Conservation (phyloP, 2,329 filamentous ascomycete genomes). For the Cytospora paraplurivora region DNA sequence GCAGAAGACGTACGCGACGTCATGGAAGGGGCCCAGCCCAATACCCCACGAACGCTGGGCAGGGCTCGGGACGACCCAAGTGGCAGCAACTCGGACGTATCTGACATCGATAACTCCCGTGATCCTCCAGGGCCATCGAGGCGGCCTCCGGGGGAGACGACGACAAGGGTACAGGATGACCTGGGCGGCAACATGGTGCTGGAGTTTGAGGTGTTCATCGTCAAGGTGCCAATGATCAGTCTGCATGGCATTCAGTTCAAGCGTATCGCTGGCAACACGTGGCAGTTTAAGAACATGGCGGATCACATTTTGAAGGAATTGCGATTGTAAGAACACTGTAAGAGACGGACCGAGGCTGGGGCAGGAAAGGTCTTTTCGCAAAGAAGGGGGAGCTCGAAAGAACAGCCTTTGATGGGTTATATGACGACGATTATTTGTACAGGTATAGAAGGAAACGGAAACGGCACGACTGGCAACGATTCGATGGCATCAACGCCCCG, state of each 20-base stretch:
- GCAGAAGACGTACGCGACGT: conserved; percentile 73
- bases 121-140: conserved; percentile 51
- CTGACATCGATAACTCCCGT: conserved; percentile 63
- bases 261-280: conserved; percentile 90
- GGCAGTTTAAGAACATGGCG: conserved; percentile 99
- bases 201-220: conserved; percentile 94
- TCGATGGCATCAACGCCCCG: conserved; percentile 14
- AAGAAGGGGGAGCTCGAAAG: conserved; percentile 1
- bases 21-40: conserved; percentile 46
- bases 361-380: not conserved
- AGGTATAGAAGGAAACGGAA: conserved; percentile 16
- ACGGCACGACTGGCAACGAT: conserved; percentile 19
- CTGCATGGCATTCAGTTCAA: conserved; percentile 98
- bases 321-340: conserved; percentile 59
- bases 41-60: conserved; percentile 48
- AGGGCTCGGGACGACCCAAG: conserved; percentile 62
- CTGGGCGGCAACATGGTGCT: conserved; percentile 81
- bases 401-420: not conserved
- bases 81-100: conserved; percentile 85
- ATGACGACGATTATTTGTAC: conserved; percentile 7
- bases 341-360: not conserved
- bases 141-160: conserved; percentile 77
- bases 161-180: conserved; percentile 88
- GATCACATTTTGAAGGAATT: conserved; percentile 90
- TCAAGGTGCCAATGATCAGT: conserved; percentile 92